These are phyloP conservation scores for Trichothecium roseum DNA, from an alignment of 2,329 filamentous ascomycete genomes.

Conservation along the genomic window DNA sequence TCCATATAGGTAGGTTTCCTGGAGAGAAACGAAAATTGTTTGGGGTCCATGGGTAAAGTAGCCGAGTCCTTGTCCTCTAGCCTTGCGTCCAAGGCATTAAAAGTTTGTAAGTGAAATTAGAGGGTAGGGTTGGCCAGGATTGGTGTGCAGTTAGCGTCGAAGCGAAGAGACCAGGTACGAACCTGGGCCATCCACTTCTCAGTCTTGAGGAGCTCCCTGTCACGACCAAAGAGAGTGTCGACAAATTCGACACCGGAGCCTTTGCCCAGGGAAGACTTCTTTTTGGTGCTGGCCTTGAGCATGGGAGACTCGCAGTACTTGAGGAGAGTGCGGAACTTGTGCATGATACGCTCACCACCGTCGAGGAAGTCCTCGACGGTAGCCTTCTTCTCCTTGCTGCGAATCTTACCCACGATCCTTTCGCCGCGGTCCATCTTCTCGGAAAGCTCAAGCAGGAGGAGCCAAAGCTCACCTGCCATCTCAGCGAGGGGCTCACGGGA, in stretches of 20 bases:
- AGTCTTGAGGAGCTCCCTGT: constrained; percentile 79
- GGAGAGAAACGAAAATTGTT: no score
- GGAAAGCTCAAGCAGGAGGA: constrained; percentile 84
- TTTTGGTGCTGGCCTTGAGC: constrained; percentile 78
- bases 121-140: constrained; percentile 57
- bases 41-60: no score
- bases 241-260: constrained; percentile 93
- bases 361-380: constrained; percentile 59
- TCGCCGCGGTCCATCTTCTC: constrained; percentile 90
- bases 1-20: no score
- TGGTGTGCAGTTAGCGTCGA: constrained; percentile 91
- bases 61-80: no score
- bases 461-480: constrained; percentile 89
- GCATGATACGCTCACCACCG: constrained; percentile 60
- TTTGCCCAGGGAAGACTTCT: constrained; percentile 63
- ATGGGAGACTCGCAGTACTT: constrained; percentile 91
- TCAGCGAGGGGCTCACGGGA: constrained; percentile 76
- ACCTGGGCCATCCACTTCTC: constrained; percentile 88
- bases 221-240: constrained; percentile 86
- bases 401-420: constrained; percentile 63
- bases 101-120: no score
- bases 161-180: constrained; percentile 82
- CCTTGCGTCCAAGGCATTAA: no score
- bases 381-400: constrained; percentile 62
- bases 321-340: constrained; percentile 75